Conservation (phyloP, 768 basidiomycete species). For the Collybiopsis confluens region DNA sequence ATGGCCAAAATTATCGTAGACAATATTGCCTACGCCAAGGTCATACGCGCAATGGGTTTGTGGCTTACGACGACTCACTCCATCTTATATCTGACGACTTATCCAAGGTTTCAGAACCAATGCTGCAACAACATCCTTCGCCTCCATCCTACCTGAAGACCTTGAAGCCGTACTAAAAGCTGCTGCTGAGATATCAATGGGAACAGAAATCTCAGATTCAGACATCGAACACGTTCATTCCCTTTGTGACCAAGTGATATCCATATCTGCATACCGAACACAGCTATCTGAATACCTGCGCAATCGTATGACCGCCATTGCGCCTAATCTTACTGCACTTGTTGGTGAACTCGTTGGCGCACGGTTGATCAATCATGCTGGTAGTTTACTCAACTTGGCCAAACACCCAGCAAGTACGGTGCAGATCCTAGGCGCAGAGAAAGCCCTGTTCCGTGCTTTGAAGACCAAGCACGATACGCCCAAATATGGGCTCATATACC, state of each 20-base stretch:
- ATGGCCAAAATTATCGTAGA: constrained; percentile 98
- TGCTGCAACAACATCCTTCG: constrained; percentile 80
- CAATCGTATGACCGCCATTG: constrained; percentile 97
- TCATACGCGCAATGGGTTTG: constrained; percentile 85
- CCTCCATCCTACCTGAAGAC: constrained; percentile 92
- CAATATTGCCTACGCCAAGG: constrained; percentile 96
- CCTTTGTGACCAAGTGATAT: constrained; percentile 96
- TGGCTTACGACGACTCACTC: constrained; percentile 5
- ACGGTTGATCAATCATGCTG: constrained; percentile 91
- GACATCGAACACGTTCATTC: constrained; percentile 97
- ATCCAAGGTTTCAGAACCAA: constrained; percentile 88
- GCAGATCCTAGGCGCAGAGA: constrained; percentile 97
- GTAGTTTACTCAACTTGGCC: constrained; percentile 91
- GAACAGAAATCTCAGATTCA: constrained; percentile 96
- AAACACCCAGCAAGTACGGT: constrained; percentile 99
- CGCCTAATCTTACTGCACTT: constrained; percentile 92
- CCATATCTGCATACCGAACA: constrained; percentile 90
- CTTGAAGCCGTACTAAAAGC: constrained; percentile 92
- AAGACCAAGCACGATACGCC: constrained; percentile 99
- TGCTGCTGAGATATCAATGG: constrained; percentile 98
- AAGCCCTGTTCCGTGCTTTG: constrained; percentile 93
- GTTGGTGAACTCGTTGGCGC: constrained; percentile 92
- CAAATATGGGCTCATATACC: constrained; percentile 99
- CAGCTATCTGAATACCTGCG: constrained; percentile 96
- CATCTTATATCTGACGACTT: background rate